Evolutionary conservation across 2,329 filamentous ascomycete species (phyloP), one percentile per base, ranked within the genome.

Genomic region (Aspergillus proliferans): DNA sequence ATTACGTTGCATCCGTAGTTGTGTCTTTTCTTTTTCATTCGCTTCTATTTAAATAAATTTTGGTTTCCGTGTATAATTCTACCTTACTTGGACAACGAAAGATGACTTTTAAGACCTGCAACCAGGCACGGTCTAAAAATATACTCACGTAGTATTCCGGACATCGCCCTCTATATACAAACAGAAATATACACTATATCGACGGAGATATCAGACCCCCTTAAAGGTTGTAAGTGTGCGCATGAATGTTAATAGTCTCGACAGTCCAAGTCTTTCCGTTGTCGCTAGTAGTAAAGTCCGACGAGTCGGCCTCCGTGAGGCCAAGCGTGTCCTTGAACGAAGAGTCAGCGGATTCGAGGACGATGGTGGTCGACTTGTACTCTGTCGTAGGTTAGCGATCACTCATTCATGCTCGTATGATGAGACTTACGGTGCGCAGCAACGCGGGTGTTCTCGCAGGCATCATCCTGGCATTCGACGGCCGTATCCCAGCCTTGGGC

Each of bases 401-500:
- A 15, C 10, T 39, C 1, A 2, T 39, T 15, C 1, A 39, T 19
- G 9, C 2, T 8, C 2, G 26, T 30, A 12, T 15, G n/a, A 39
- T 2, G 36, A 39, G 36, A 58, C 63, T 49, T 59, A 67, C 64
- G 40, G 47, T 67, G 64, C 43, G 62, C 52, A n/a, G 56, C 55
- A 12, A 55, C 58, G 15, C 34, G 26, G 6, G 54, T 61, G 41
- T 56, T 57, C 14, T 63, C 38, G 28, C 59, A 65, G 6, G 61
- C 57, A 18, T 58, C 47, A 12, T 59, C 61, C 52, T 66, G 62
- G 45, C 63, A 66, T 43, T 66, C 64, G 2, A 64, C 61, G 8
- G 64, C 64, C 0, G 64, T 66, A 12, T 63, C 64, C 58, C 60
- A 67, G 15, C 63, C 64, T 41, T 65, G 55, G 5, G 64, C 64